Base-by-base conservation (phyloP, 768 basidiomycete species). In the Tricholoma sp. region DNA sequence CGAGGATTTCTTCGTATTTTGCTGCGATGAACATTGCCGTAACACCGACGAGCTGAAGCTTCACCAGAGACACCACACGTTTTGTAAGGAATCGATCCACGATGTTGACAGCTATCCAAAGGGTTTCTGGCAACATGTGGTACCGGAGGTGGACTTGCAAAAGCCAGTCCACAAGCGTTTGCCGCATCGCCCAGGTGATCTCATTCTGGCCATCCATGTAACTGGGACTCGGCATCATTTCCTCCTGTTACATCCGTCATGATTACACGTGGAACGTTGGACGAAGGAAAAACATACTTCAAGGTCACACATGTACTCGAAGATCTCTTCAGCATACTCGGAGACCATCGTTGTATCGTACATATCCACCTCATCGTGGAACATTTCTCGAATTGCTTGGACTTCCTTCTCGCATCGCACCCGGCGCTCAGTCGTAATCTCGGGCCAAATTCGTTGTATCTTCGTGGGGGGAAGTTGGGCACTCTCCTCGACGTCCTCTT, bases 11-110 rank as follows among this genome's bases (percentile, higher is more conserved):
- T 73, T 99, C 97, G 76, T 98, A 99, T 73, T 99, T 99, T 56
- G 94, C 89, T 0, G 97, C 97, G 63, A 99, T 88, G 78, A 98
- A 98, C 90, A 99, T 95, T 49, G 97, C 96, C 0, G 95, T 97
- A 59, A 99, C 91, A 28, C 97, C 97, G 55, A 99, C 97, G 28
- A 99, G 87, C 74, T 96, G 93, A 50, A 96, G 84, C 74, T 94
- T 96, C 65, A 90, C 83, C 39, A 94, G 76, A 3, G 89, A 91
- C 15, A 96, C 93, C 55, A 91, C 85, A 32, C 93, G 86, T 66
- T 88, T 86, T 51, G 89, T 91, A 50, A 96, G 79, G 80, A 96
- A 94, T 59, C 93, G 89, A 68, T 96, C 93, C 61, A 96, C 83
- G 58, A 99, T 87, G 76, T 98, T 99, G 79, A 99, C 82, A 41